phyloP scores from a whole-genome alignment of 257 asterid genomes.

The Solanum piurae region DNA sequence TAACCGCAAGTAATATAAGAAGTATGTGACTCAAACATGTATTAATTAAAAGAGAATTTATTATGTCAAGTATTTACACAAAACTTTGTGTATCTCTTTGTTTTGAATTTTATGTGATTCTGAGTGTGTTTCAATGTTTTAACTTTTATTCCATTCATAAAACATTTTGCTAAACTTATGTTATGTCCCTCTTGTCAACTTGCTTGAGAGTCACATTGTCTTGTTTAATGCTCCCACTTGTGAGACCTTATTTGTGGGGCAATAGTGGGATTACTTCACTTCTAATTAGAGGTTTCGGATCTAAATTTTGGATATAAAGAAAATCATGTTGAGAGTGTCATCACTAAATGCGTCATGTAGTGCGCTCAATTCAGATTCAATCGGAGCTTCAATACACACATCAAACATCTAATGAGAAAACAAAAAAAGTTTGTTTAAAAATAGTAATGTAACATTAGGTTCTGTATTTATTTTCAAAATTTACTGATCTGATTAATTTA shows the following conservation, averaged over 20 bases:
- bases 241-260: background rate
- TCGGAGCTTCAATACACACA: too few relatives aligned
- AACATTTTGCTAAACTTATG: background rate
- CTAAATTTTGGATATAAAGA: too few relatives aligned
- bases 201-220: background rate
- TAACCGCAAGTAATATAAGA: background rate
- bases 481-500: background rate
- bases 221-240: background rate
- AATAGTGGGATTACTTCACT: too few relatives aligned
- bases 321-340: background rate
- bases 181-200: background rate
- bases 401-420: background rate
- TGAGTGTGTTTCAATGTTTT: background rate
- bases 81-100: background rate
- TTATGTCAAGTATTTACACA: background rate
- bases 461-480: background rate
- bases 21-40: background rate
- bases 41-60: too few relatives aligned
- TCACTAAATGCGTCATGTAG: too few relatives aligned
- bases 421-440: rapidly evolving
- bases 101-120: background rate
- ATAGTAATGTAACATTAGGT: background rate
- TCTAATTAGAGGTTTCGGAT: too few relatives aligned
- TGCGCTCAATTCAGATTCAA: too few relatives aligned
- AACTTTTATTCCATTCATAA: background rate